A percentile compares a stretch with the other conserved stretches of the same genome.
phyloP scores from a whole-genome alignment of 2,329 filamentous ascomycete genomes.

The Scedosporium boydii region DNA sequence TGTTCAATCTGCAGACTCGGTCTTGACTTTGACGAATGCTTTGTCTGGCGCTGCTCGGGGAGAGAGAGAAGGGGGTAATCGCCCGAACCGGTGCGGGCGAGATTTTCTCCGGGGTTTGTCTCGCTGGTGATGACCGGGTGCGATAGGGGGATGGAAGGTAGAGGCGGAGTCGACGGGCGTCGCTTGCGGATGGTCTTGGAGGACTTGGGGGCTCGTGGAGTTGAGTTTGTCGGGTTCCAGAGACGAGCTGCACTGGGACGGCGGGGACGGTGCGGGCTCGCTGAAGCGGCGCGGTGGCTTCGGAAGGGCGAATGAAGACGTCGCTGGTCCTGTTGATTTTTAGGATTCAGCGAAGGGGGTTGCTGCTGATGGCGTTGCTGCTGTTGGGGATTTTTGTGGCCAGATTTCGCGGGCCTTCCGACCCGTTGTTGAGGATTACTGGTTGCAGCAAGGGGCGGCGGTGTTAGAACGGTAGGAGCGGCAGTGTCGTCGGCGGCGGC shows the following conservation, averaged over 20 bases:
- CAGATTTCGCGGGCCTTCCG: not conserved
- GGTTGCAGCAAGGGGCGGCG: not conserved
- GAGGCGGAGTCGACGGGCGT: slow-evolving; percentile 43
- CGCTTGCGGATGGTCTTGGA: slow-evolving; percentile 25
- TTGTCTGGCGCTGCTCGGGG: slow-evolving; percentile 37
- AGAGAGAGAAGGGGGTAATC: slow-evolving; percentile 43
- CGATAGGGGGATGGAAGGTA: slow-evolving; percentile 39
- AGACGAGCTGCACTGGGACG: slow-evolving; percentile 39
- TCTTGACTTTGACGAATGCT: slow-evolving; percentile 31
- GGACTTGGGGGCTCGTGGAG: slow-evolving; percentile 30
- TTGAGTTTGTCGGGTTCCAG: slow-evolving; percentile 54
- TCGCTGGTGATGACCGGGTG: slow-evolving; percentile 30
- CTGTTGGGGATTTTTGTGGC: slow-evolving; percentile 8
- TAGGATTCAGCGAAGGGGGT: not conserved
- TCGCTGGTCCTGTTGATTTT: slow-evolving; percentile 2
- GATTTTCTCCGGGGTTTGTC: not conserved
- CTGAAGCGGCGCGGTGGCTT: slow-evolving; percentile 22
- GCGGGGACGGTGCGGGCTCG: slow-evolving; percentile 22
- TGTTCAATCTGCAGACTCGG: slow-evolving; percentile 43
- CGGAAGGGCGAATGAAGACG: slow-evolving; percentile 30
- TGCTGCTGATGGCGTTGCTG: slow-evolving; percentile 3
- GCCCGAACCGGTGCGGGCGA: slow-evolving; percentile 10
- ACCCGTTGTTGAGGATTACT: not conserved
- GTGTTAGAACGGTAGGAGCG: slow-evolving; percentile 7
- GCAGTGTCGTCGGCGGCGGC: slow-evolving; percentile 6